Base-by-base conservation (phyloP, 1,284 basidiomycete species). In the Megacollybia platyphylla region DNA sequence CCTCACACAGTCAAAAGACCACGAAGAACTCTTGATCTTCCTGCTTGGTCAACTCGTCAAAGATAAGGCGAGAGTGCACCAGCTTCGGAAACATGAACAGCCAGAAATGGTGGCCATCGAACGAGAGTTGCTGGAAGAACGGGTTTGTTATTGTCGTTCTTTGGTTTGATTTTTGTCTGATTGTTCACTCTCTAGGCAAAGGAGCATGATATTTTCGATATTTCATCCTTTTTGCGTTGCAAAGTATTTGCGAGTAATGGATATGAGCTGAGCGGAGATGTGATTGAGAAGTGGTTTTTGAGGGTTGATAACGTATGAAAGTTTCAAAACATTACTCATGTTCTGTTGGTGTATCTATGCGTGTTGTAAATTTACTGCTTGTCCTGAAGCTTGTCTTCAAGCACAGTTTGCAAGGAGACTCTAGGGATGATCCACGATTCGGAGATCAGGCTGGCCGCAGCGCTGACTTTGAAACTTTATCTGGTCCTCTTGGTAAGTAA, bases 1-100 rank as follows among this genome's bases (percentile, higher is more conserved):
- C 59, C 74, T 98, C 36, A 90, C 92, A 40, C 87, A 93, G 55
- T 84, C 91, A 9, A 80, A 82, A 46, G 96, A 99, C 57, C 84
- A 94, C 61, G 92, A 98, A 61, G 96, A 99, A 61, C 64, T 99
- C 44, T 73, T 98, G 28, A 76, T 90, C 2, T 98, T 97, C 76
- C 66, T 98, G 48, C 79, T 99, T 17, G 94, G 96, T 32, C 84
- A 91, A 48, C 70, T 97, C 43, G 73, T 98, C 63, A 98, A 98
- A 64, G 93, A 97, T 56, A 90, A 88, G 55, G 89, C 88, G 29
- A 80, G 92, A 34, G 76, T 87, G 51, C 72, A 85, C 56, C 84
- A 90, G 55, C 64, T 85, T 39, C 79, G 86, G 54, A 71, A 73
- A 50, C 81, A 80, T 46, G 76, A 78, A 53, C 84, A 85, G 55